These are phyloP conservation scores for Tetrapyrgos nigripes DNA, from an alignment of 1,284 basidiomycete species.

Conservation along the genomic window DNA sequence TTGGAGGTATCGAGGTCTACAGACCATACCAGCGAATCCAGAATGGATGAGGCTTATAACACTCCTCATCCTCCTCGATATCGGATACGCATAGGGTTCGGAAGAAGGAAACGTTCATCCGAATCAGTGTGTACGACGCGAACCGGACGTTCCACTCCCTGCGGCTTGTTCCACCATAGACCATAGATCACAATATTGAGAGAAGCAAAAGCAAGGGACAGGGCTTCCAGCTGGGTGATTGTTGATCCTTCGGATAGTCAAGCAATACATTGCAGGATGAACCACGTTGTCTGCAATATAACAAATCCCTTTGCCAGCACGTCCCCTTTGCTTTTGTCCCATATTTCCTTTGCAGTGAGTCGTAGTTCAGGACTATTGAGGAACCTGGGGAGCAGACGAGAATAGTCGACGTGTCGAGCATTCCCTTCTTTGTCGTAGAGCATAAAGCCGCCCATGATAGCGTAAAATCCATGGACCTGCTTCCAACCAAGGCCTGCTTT, in stretches of 20 bases:
- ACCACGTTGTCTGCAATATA: not conserved
- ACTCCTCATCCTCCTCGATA: too few species aligned
- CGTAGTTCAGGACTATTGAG: not conserved
- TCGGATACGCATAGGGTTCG: not conserved
- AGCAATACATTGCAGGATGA: not conserved
- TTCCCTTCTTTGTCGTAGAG: slow-evolving; percentile 11
- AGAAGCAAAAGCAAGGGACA: slow-evolving; percentile 9
- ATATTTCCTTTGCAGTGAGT: not conserved
- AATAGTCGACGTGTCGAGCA: not conserved
- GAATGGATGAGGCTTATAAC: not conserved
- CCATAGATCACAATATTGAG: slow-evolving; percentile 4
- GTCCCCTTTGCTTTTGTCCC: not conserved
- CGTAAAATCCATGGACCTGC: slow-evolving; percentile 29
- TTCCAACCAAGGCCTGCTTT: too few species aligned
- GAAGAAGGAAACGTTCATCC: not conserved
- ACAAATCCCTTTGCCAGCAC: not conserved
- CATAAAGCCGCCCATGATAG: slow-evolving; percentile 35
- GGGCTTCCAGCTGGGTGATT: slow-evolving; percentile 2
- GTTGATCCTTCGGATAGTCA: not conserved
- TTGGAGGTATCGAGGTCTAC: too few species aligned
- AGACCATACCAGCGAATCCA: not conserved
- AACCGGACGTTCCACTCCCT: slow-evolving; percentile 1
- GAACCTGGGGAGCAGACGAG: not conserved
- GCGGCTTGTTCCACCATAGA: slow-evolving; percentile 13
- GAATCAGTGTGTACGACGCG: not conserved